Conservation (phyloP, 257 asterid genomes). For the Primulina eburnea region DNA sequence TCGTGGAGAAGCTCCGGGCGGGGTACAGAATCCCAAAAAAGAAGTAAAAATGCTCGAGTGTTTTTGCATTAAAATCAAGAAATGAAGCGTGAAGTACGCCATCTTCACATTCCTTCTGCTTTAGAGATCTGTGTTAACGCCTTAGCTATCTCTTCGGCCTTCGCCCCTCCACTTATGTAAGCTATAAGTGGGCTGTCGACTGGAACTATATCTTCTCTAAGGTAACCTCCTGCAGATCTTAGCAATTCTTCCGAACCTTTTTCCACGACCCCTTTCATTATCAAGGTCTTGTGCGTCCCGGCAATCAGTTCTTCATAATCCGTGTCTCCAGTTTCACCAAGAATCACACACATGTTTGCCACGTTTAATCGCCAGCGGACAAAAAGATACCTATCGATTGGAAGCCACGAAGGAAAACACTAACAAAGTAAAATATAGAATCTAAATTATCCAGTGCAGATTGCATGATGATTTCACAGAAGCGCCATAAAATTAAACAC, state of each 20-base stretch:
- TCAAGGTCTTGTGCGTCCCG: constrained; percentile 72
- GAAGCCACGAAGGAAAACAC: not conserved
- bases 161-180: constrained; percentile 35
- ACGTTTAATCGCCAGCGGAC: constrained; percentile 84
- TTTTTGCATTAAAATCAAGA: not conserved
- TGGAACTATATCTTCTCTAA: constrained; percentile 71
- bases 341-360: constrained; percentile 71
- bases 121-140: constrained; percentile 50
- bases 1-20: not conserved
- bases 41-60: too few relatives aligned
- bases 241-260: constrained; percentile 77
- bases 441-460: not conserved
- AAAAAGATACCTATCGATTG: constrained; percentile 56
- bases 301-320: constrained; percentile 77
- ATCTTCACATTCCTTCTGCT: constrained; percentile 45
- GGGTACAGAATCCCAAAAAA: not conserved
- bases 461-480: too few relatives aligned
- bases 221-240: constrained; percentile 67
- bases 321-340: constrained; percentile 87
- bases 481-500: not conserved
- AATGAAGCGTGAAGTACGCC: not conserved
- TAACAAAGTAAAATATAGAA: not conserved
- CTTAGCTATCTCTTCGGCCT: constrained; percentile 50
- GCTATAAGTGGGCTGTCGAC: constrained; percentile 54
- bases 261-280: constrained; percentile 53